Evolutionary conservation across 495 filamentous ascomycete genomes (phyloP).

Genomic region (Ramalina peruviana): DNA sequence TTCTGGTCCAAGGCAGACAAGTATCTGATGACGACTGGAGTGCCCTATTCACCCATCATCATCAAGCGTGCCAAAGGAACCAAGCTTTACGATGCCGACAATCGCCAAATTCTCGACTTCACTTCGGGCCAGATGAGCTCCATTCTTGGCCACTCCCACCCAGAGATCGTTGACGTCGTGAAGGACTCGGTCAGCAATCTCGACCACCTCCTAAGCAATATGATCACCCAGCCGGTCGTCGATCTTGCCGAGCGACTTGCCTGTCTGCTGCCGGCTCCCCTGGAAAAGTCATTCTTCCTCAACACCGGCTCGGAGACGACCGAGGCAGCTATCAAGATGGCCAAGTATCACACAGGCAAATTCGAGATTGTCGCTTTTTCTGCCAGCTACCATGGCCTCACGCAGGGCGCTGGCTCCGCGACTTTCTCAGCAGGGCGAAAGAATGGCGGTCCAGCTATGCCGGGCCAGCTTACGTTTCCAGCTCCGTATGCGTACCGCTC

Average conservation of each 20-base stretch:
- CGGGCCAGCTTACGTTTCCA: conserved; percentile 56
- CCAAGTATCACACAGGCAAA: conserved; percentile 34
- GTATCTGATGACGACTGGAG: too few relatives aligned
- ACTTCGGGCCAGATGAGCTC: conserved; percentile 45
- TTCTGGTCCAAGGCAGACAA: too few relatives aligned
- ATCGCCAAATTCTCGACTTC: conserved; percentile 34
- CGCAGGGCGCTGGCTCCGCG: conserved; percentile 48
- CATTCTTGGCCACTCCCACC: conserved; percentile 41
- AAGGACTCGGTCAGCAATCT: conserved; percentile 27
- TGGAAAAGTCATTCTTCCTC: conserved; percentile 33
- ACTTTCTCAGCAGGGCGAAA: conserved; percentile 42
- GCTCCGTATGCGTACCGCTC: conserved; percentile 41
- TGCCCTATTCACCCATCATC: conserved; percentile 10
- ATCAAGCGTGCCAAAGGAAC: conserved; percentile 20
- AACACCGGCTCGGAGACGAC: conserved; percentile 53
- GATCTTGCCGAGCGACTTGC: conserved; percentile 31
- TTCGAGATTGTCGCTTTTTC: conserved; percentile 48
- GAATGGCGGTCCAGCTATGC: conserved; percentile 26
- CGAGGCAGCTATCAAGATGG: conserved; percentile 52
- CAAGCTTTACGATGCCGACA: conserved; percentile 17
- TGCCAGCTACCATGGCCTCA: conserved; percentile 62
- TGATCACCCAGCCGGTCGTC: conserved; percentile 39
- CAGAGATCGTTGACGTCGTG: conserved; percentile 39
- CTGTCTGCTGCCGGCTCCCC: conserved; percentile 22
- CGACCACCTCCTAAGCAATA: conserved; percentile 41